These are phyloP conservation scores for Protea cynaroides DNA, from an alignment of 164 flowering plant genomes.

Conservation along the genomic window DNA sequence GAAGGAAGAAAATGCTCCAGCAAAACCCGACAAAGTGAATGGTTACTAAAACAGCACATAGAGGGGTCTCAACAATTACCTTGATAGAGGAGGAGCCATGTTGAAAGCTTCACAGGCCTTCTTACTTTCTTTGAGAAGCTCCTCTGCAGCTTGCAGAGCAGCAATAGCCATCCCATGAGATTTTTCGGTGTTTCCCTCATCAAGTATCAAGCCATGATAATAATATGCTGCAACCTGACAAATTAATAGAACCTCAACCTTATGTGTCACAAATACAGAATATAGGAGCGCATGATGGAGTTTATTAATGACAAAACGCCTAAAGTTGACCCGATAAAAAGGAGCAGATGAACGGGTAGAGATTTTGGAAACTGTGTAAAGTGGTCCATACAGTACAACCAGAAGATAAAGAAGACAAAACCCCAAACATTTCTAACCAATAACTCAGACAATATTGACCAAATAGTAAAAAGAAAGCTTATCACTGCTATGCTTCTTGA, in stretches of 20 bases:
- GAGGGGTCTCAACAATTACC: constrained; percentile 30
- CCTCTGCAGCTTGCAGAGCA: constrained; percentile 92
- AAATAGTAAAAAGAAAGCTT: too few relatives aligned
- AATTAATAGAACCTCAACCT: neutral
- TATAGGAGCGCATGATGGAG: too few relatives aligned
- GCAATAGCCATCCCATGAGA: constrained; percentile 94
- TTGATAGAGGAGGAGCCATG: constrained; percentile 62
- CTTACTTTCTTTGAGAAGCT: constrained; percentile 81
- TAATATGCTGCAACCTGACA: constrained; percentile 97
- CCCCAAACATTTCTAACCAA: too few relatives aligned
- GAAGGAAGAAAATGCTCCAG: neutral
- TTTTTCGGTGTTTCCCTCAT: constrained; percentile 90
- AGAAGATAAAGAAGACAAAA: too few relatives aligned
- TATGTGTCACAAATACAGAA: constrained; percentile 4
- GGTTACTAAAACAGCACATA: constrained; percentile 3
- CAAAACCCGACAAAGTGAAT: neutral
- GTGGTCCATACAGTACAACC: too few relatives aligned
- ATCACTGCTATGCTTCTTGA: too few relatives aligned
- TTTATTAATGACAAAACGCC: too few relatives aligned
- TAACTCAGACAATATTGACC: too few relatives aligned
- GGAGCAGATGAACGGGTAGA: too few relatives aligned
- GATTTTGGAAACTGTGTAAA: too few relatives aligned
- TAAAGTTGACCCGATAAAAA: too few relatives aligned
- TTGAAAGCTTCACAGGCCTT: constrained; percentile 66
- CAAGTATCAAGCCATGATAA: constrained; percentile 94